phyloP scores from a whole-genome alignment of 2,329 filamentous ascomycete genomes.

The Clonostachys chloroleuca region DNA sequence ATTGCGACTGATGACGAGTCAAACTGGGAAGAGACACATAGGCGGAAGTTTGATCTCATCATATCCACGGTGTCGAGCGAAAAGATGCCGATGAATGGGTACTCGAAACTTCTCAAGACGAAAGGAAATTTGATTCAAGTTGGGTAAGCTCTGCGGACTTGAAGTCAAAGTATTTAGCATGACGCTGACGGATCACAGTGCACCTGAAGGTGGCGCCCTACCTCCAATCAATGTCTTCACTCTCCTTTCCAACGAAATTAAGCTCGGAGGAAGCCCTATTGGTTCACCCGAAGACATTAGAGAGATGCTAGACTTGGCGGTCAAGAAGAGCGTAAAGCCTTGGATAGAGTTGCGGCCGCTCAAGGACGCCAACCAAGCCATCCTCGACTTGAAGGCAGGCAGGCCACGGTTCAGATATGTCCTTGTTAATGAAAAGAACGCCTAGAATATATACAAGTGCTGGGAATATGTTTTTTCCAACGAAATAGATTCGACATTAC shows the following conservation, averaged over 20 bases:
- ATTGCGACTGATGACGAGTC: constrained; percentile 37
- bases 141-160: constrained; percentile 41
- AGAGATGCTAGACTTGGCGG: constrained; percentile 51
- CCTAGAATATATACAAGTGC: too few species aligned
- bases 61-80: constrained; percentile 48
- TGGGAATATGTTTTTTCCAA: too few species aligned
- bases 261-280: constrained; percentile 1
- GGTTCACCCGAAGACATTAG: constrained; percentile 33
- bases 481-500: too few species aligned
- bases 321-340: constrained; percentile 46
- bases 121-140: constrained; percentile 5
- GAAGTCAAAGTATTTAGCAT: too few species aligned
- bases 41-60: constrained; percentile 50
- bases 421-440: constrained; percentile 25
- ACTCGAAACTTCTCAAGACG: constrained; percentile 21
- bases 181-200: not conserved
- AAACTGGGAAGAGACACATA: constrained; percentile 49
- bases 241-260: not conserved
- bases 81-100: constrained; percentile 56
- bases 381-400: constrained; percentile 48
- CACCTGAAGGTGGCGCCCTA: constrained; percentile 1
- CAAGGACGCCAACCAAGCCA: constrained; percentile 44
- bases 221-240: constrained; percentile 2
- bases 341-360: constrained; percentile 48
- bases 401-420: constrained; percentile 39